Conservation (phyloP, 495 filamentous ascomycete species). For the Penicillium taxi region DNA sequence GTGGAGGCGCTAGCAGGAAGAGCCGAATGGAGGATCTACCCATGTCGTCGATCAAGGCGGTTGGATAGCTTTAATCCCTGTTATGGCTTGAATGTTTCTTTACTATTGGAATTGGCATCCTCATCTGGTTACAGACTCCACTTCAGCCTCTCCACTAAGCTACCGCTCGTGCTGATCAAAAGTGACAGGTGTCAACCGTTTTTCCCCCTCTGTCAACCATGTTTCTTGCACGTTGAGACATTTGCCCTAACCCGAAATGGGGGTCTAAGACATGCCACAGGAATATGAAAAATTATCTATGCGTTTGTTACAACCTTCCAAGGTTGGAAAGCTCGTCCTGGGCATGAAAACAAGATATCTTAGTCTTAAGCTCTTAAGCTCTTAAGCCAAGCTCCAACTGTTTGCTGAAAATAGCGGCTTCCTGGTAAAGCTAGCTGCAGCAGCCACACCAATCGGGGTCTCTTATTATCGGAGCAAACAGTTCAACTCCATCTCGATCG, state of each 20-base stretch:
- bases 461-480: conserved; percentile 21
- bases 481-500: conserved; percentile 15
- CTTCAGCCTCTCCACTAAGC: background rate
- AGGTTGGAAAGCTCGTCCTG: too few species aligned
- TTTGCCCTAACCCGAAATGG: too few species aligned
- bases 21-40: conserved; percentile 8
- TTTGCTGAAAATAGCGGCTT: too few species aligned
- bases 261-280: too few species aligned
- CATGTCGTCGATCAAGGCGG: conserved; percentile 18
- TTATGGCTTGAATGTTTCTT: conserved; percentile 1
- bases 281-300: too few species aligned
- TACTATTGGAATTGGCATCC: too few species aligned
- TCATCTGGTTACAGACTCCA: conserved; percentile 6
- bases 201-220: conserved; percentile 5
- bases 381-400: too few species aligned
- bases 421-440: conserved; percentile 7
- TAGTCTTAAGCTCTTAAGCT: too few species aligned
- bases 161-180: conserved; percentile 9
- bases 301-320: too few species aligned
- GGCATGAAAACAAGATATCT: too few species aligned
- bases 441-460: conserved; percentile 21
- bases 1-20: conserved; percentile 13
- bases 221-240: too few species aligned
- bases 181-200: conserved; percentile 22
- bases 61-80: conserved; percentile 13